Percentiles rank a stretch among this genome's conserved stretches.
These are phyloP conservation scores for Aegilops bicornis DNA, from an alignment of 176 grass and related monocot genomes.

Conservation along the genomic window DNA sequence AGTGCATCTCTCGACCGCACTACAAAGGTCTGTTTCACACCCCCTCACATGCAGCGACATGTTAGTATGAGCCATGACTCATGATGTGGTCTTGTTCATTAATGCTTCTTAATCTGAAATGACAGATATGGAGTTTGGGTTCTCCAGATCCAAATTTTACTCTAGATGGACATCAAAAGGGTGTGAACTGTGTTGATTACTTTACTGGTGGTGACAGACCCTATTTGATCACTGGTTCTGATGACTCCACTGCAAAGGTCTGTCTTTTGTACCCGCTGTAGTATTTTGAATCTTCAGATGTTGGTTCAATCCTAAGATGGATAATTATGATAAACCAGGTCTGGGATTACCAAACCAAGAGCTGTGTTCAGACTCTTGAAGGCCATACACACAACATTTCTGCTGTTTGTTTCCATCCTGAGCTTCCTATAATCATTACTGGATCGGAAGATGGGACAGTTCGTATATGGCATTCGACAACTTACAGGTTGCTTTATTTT, in stretches of 20 bases:
- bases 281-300: slow-evolving; percentile 6
- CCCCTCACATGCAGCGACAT: not conserved
- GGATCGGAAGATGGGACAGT: slow-evolving; percentile 97
- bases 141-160: slow-evolving; percentile 99
- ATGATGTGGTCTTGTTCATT: slow-evolving; percentile 19
- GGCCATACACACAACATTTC: slow-evolving; percentile 98
- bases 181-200: slow-evolving; percentile 99
- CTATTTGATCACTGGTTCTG: slow-evolving; percentile 97
- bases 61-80: slow-evolving; percentile 3
- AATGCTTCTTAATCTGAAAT: slow-evolving; percentile 23
- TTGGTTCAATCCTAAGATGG: slow-evolving; percentile 12
- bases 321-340: slow-evolving; percentile 59
- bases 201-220: slow-evolving; percentile 98
- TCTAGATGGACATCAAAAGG: slow-evolving; percentile 92
- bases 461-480: slow-evolving; percentile 98
- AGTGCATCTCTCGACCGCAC: slow-evolving; percentile 98
- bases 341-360: slow-evolving; percentile 99
- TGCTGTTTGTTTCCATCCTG: slow-evolving; percentile 97
- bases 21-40: slow-evolving; percentile 62
- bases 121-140: slow-evolving; percentile 98
- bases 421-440: slow-evolving; percentile 98
- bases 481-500: slow-evolving; percentile 67
- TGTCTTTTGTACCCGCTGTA: slow-evolving; percentile 17
- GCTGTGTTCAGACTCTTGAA: slow-evolving; percentile 98
- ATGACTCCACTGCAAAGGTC: slow-evolving; percentile 99